These are phyloP conservation scores for Ophiosphaerella narmari DNA, from an alignment of 2,329 filamentous ascomycete species.

Conservation along the genomic window DNA sequence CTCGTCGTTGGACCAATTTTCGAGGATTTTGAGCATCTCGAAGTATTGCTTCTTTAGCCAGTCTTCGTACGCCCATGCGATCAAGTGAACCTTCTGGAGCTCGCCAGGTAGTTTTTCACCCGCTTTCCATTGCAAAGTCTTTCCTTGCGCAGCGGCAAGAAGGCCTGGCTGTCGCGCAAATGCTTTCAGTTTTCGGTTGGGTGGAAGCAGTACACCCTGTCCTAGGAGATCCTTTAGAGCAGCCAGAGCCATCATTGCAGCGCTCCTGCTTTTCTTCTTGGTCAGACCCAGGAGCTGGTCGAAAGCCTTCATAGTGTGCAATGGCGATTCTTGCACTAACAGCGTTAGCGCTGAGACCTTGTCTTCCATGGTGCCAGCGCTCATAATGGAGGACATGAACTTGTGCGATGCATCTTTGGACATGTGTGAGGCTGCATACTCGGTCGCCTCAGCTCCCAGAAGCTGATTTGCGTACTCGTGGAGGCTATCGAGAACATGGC, in stretches of 20 bases:
- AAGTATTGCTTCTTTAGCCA: constrained; percentile 96
- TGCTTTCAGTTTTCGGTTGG: constrained; percentile 76
- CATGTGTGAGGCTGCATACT: constrained; percentile 72
- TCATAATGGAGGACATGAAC: constrained; percentile 96
- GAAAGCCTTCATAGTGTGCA: constrained; percentile 89
- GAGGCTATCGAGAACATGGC: constrained; percentile 61
- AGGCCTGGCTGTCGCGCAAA: constrained; percentile 83
- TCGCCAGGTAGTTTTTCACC: constrained; percentile 74
- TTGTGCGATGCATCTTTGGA: constrained; percentile 87
- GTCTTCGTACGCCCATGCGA: constrained; percentile 91
- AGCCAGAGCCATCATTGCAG: constrained; percentile 88
- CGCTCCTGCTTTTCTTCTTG: constrained; percentile 90
- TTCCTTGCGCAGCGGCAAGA: constrained; percentile 69
- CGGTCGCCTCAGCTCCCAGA: constrained; percentile 75
- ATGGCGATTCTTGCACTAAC: constrained; percentile 91
- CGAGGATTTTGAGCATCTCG: constrained; percentile 86
- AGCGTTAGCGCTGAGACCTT: constrained; percentile 95
- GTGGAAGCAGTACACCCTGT: constrained; percentile 82
- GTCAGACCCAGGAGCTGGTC: constrained; percentile 82
- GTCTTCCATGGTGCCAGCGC: constrained; percentile 92
- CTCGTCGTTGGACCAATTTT: constrained; percentile 93
- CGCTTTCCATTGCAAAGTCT: constrained; percentile 66
- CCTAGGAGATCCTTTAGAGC: constrained; percentile 94
- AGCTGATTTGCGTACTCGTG: constrained; percentile 74
- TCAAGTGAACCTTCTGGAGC: constrained; percentile 75